Evolutionary conservation across 2,329 filamentous ascomycete genomes (phyloP).

Genomic region (Keithomyces neogunnii): DNA sequence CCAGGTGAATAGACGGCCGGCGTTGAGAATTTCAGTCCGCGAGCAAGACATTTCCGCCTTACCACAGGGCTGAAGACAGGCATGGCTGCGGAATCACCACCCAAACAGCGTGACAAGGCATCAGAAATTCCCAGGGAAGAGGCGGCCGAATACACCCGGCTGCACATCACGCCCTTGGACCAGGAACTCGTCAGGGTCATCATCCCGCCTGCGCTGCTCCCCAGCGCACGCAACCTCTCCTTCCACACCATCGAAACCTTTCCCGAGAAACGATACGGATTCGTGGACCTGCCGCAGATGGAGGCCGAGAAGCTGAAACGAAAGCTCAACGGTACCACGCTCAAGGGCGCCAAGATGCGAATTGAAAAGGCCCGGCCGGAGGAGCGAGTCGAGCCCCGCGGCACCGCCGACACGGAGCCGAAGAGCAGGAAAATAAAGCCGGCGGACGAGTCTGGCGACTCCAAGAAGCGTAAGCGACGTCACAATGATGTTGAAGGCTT

Average conservation of each 20-base stretch:
- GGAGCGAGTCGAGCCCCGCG: conserved; percentile 25
- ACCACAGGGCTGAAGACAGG: not conserved
- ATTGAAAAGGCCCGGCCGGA: conserved; percentile 71
- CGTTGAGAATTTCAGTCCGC: not conserved
- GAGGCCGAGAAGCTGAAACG: conserved; percentile 88
- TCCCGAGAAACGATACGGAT: conserved; percentile 85
- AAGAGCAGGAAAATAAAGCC: conserved; percentile 20
- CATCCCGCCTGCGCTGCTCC: conserved; percentile 58
- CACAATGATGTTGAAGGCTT: conserved; percentile 53
- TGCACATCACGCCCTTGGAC: conserved; percentile 86
- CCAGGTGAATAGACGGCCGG: too few species aligned
- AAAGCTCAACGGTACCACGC: conserved; percentile 77
- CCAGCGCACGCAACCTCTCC: conserved; percentile 70
- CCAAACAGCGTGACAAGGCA: not conserved
- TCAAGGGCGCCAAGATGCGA: conserved; percentile 78
- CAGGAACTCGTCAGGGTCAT: conserved; percentile 64
- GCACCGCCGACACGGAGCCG: conserved; percentile 21
- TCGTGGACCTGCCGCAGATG: conserved; percentile 68
- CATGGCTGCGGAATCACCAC: conserved; percentile 1
- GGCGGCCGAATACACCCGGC: conserved; percentile 25
- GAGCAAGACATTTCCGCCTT: not conserved
- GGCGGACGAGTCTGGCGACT: conserved; percentile 23
- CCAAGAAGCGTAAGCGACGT: conserved; percentile 43
- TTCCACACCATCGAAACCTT: conserved; percentile 81
- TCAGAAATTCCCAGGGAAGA: not conserved